Evolutionary conservation across 352 stramenopile genomes (phyloP).

Genomic region (Thraustochytrium sp.): DNA sequence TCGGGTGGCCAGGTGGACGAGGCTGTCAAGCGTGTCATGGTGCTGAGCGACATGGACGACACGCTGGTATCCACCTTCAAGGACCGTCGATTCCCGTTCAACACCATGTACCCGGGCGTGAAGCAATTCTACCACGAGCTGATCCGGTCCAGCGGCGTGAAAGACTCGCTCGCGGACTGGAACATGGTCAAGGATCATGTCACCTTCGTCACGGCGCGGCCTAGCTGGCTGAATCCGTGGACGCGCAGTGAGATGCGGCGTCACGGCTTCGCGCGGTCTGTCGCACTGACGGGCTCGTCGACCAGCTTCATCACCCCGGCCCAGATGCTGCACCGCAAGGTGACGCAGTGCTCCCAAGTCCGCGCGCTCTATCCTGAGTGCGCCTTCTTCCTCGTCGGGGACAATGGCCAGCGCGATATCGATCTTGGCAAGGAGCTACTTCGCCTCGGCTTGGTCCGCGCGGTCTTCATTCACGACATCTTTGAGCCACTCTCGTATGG

Average conservation of each 20-base stretch:
- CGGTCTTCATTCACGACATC: conserved; percentile 42
- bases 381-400: conserved; percentile 11
- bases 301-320: conserved; percentile 25
- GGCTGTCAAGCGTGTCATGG: not conserved
- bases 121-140: conserved; percentile 35
- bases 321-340: conserved; percentile 17
- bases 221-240: conserved; percentile 22
- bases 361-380: not conserved
- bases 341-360: not conserved
- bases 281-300: not conserved
- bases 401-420: conserved; percentile 34
- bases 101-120: conserved; percentile 39
- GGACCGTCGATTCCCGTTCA: conserved; percentile 22
- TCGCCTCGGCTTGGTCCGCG: not conserved
- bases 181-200: not conserved
- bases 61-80: conserved; percentile 38
- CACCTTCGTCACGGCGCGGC: conserved; percentile 31
- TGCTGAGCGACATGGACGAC: conserved; percentile 43
- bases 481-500: conserved; percentile 26
- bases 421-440: conserved; percentile 40
- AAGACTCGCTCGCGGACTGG: not conserved
- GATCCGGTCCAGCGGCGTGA: not conserved
- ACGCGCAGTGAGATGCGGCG: not conserved
- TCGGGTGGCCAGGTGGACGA: not conserved
- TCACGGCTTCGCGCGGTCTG: not conserved